Evolutionary conservation across 1,284 basidiomycete species (phyloP).

Genomic region (Hemileia vastatrix): DNA sequence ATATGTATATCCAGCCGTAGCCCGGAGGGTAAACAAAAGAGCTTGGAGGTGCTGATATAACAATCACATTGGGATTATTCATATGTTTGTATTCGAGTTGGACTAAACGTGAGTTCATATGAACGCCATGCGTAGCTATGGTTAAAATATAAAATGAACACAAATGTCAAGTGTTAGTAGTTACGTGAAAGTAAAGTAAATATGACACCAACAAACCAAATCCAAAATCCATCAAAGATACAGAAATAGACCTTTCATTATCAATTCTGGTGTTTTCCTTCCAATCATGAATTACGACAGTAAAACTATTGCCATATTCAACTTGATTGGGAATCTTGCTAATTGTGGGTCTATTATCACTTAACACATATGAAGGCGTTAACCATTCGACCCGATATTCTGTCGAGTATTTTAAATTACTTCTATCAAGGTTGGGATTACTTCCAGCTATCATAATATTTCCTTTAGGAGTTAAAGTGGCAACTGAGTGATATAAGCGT

Average conservation of each 20-base stretch:
- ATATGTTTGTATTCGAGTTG: conserved; percentile 51
- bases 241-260: too few species aligned
- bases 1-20: conserved; percentile 64
- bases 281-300: too few species aligned
- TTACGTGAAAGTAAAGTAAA: too few species aligned
- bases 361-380: conserved; percentile 24
- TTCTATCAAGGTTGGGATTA: conserved; percentile 68
- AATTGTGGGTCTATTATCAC: conserved; percentile 7
- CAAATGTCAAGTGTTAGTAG: too few species aligned
- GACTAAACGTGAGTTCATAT: conserved; percentile 66
- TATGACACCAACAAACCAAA: conserved; percentile 24
- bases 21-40: conserved; percentile 65
- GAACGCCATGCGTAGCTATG: conserved; percentile 47
- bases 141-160: too few species aligned
- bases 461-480: conserved; percentile 41
- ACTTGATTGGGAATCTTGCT: neutral
- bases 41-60: conserved; percentile 55
- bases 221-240: conserved; percentile 25
- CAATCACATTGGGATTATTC: conserved; percentile 48
- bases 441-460: conserved; percentile 61
- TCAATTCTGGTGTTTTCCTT: too few species aligned
- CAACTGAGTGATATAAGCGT: conserved; percentile 61
- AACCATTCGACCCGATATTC: conserved; percentile 72
- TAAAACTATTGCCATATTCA: too few species aligned
- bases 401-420: conserved; percentile 59